These are phyloP conservation scores for Coemansia sp. DNA, from an alignment of 192 early-diverging fungal genomes.

Conservation along the genomic window DNA sequence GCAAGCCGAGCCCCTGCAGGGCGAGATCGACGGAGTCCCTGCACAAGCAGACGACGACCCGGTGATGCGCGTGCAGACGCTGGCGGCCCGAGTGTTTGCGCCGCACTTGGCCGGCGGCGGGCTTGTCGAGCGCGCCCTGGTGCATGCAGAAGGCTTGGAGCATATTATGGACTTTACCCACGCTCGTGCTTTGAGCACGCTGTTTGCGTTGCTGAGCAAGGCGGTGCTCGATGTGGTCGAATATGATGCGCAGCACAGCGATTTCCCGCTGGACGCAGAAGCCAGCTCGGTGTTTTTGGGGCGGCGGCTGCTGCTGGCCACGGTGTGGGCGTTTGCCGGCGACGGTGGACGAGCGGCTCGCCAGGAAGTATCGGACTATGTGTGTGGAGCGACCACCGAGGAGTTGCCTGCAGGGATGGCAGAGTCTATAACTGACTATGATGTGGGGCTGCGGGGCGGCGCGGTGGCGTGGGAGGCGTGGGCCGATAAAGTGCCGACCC, in stretches of 20 bases:
- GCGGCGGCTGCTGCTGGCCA: slow-evolving; percentile 75
- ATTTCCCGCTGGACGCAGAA: slow-evolving; percentile 88
- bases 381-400: slow-evolving; percentile 69
- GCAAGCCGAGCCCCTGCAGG: slow-evolving; percentile 71
- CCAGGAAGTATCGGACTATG: slow-evolving; percentile 74
- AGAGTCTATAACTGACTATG: slow-evolving; percentile 82
- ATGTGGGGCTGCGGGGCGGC: slow-evolving; percentile 69
- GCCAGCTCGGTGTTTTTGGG: slow-evolving; percentile 75
- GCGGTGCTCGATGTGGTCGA: slow-evolving; percentile 79
- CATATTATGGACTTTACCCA: slow-evolving; percentile 99
- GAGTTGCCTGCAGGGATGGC: slow-evolving; percentile 63
- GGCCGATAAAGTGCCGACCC: slow-evolving; percentile 80
- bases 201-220: slow-evolving; percentile 92
- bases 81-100: slow-evolving; percentile 70
- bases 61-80: slow-evolving; percentile 70
- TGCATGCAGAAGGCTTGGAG: slow-evolving; percentile 66
- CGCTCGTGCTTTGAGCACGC: slow-evolving; percentile 76
- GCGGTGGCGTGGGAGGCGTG: slow-evolving; percentile 89
- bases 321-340: slow-evolving; percentile 97
- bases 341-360: slow-evolving; percentile 76
- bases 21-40: slow-evolving; percentile 41
- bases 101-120: slow-evolving; percentile 73
- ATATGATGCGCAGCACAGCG: slow-evolving; percentile 88
- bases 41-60: slow-evolving; percentile 44
- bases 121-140: slow-evolving; percentile 71